These are phyloP conservation scores for Choanephora cucurbitarum DNA, from an alignment of 371 early-diverging fungal genomes.

Conservation along the genomic window DNA sequence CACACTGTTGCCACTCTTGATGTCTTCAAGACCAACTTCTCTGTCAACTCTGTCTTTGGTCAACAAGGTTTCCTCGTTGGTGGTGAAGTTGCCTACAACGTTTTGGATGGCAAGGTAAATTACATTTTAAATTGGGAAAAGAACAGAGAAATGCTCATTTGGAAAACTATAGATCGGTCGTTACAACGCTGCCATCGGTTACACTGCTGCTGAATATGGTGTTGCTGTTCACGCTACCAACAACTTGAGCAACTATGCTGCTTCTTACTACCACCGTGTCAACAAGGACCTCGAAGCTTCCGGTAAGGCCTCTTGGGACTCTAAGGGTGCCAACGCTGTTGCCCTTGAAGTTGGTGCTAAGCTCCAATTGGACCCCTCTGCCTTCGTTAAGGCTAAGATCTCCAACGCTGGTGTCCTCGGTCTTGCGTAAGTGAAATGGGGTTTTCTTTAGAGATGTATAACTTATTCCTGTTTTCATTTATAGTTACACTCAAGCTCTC, in stretches of 20 bases:
- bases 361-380: conserved; percentile 84
- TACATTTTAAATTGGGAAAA: no score
- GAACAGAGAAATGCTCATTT: no score
- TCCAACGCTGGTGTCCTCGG: conserved; percentile 93
- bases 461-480: background rate
- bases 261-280: conserved; percentile 96
- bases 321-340: conserved; percentile 72
- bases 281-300: conserved; percentile 89
- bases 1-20: conserved; percentile 51
- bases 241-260: conserved; percentile 75
- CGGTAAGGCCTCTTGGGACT: conserved; percentile 91
- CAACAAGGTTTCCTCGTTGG: conserved; percentile 88
- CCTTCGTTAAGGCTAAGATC: conserved; percentile 96
- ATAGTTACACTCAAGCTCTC: conserved; percentile 85
- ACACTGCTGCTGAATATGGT: conserved; percentile 84
- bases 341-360: conserved; percentile 95
- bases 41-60: conserved; percentile 58
- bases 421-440: conserved; percentile 56
- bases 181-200: conserved; percentile 87
- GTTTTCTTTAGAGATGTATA: conserved; percentile 11
- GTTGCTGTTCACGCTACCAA: conserved; percentile 83
- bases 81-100: conserved; percentile 92
- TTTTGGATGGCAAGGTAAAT: conserved; percentile 74
- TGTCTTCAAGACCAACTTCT: conserved; percentile 54
- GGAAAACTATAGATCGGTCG: conserved; percentile 62